Conservation (phyloP, 106 monocot genomes). For the Ottelia alismoides region DNA sequence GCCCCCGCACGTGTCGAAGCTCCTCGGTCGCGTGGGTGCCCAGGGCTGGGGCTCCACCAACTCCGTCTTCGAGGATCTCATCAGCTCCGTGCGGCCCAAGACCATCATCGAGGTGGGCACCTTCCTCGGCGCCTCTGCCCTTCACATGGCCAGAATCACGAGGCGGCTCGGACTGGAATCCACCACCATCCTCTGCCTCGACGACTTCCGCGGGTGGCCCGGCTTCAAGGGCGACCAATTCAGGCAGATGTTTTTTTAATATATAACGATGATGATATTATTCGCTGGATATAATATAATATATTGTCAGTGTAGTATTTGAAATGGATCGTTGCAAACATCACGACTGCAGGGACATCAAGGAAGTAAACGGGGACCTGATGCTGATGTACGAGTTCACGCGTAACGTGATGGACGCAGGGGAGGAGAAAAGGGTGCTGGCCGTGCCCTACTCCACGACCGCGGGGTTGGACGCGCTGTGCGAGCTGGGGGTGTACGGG, state of each 20-base stretch:
- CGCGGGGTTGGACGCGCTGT: conserved; percentile 33
- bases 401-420: conserved; percentile 24
- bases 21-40: conserved; percentile 12
- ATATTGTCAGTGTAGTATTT: no score
- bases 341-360: background rate
- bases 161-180: conserved; percentile 16
- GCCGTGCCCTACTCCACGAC: conserved; percentile 63
- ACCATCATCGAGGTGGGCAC: conserved; percentile 63
- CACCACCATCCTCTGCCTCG: conserved; percentile 48
- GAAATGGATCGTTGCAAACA: no score
- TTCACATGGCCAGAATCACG: conserved; percentile 57
- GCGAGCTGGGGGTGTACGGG: conserved; percentile 50
- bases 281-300: no score
- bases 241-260: no score
- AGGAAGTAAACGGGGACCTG: conserved; percentile 20
- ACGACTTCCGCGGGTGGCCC: conserved; percentile 81
- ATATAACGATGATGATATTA: no score
- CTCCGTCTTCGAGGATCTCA: conserved; percentile 35
- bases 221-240: conserved; percentile 19
- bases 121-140: conserved; percentile 74
- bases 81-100: conserved; percentile 30
- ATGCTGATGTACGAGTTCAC: conserved; percentile 59
- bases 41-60: conserved; percentile 54
- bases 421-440: conserved; percentile 16
- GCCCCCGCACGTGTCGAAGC: conserved; percentile 12